Percentiles rank a stretch among this genome's conserved stretches.
Conservation (phyloP, 2,329 filamentous ascomycete species). For the Alternaria metachromatica region DNA sequence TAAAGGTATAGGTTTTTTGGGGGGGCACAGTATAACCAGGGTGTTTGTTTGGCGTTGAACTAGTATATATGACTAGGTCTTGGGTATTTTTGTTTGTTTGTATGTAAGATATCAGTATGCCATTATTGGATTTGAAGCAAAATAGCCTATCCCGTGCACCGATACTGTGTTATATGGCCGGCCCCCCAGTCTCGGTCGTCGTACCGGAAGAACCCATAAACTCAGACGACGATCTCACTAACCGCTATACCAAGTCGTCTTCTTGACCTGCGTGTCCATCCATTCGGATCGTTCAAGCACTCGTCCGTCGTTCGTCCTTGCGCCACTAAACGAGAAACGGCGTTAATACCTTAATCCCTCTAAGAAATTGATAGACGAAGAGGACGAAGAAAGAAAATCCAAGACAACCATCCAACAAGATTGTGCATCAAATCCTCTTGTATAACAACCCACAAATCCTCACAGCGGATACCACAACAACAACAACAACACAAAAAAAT, state of each 20-base stretch:
- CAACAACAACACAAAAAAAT: not conserved
- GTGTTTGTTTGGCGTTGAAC: not conserved
- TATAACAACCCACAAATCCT: not conserved
- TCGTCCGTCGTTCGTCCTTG: conserved; percentile 20
- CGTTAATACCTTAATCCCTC: not conserved
- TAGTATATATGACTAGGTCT: not conserved
- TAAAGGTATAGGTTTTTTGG: not conserved
- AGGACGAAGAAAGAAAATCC: not conserved
- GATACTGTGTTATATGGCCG: not conserved
- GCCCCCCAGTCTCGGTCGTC: not conserved
- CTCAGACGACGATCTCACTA: not conserved
- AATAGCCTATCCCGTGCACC: not conserved
- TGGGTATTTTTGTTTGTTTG: not conserved
- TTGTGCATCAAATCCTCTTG: not conserved
- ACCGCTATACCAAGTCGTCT: conserved; percentile 22
- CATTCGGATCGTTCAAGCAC: conserved; percentile 21
- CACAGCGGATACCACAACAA: not conserved
- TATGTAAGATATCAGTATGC: not conserved
- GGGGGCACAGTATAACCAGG: not conserved
- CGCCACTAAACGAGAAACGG: not conserved
- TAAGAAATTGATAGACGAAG: not conserved
- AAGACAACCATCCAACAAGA: not conserved
- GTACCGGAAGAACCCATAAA: not conserved
- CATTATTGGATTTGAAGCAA: not conserved
- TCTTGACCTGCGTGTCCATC: conserved; percentile 14